Conservation (phyloP, 176 grass and related monocot species). For the Juncus effusus region DNA sequence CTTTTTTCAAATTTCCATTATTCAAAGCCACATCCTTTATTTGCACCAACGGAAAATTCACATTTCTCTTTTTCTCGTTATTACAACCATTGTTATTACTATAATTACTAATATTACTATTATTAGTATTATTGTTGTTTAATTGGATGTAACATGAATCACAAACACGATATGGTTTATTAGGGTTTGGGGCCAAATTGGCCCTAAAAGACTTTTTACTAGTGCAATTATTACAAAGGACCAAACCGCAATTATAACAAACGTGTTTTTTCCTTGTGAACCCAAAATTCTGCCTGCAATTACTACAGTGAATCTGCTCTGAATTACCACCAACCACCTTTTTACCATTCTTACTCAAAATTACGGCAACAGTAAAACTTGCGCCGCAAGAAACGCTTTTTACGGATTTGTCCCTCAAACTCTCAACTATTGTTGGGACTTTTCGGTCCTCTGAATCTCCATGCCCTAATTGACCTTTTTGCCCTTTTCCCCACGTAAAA, state of each 20-base stretch:
- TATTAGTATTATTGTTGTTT: constrained; percentile 52
- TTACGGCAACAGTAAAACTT: constrained; percentile 86
- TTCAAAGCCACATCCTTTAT: constrained; percentile 66
- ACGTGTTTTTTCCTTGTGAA: constrained; percentile 93
- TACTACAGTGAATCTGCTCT: constrained; percentile 74
- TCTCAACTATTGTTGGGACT: constrained; percentile 76
- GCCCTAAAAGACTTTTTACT: constrained; percentile 71
- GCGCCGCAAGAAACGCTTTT: constrained; percentile 84
- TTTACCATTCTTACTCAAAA: constrained; percentile 85
- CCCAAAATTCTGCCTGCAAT: constrained; percentile 83
- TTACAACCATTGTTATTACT: constrained; percentile 44
- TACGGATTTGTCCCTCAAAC: constrained; percentile 74
- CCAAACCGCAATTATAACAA: constrained; percentile 90
- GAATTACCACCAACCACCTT: constrained; percentile 43
- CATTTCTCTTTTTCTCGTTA: constrained; percentile 57
- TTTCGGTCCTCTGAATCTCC: constrained; percentile 89
- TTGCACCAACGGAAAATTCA: constrained; percentile 49
- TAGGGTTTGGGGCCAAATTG: constrained; percentile 71
- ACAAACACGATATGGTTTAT: constrained; percentile 89
- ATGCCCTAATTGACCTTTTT: constrained; percentile 91
- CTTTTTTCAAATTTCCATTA: constrained; percentile 58
- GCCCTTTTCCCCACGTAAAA: constrained; percentile 99
- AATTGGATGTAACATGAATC: constrained; percentile 91
- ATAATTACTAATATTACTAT: constrained; percentile 27
- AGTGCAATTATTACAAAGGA: constrained; percentile 80